Conservation (phyloP, 768 basidiomycete species). For the Boletus rufocinnamomeus region DNA sequence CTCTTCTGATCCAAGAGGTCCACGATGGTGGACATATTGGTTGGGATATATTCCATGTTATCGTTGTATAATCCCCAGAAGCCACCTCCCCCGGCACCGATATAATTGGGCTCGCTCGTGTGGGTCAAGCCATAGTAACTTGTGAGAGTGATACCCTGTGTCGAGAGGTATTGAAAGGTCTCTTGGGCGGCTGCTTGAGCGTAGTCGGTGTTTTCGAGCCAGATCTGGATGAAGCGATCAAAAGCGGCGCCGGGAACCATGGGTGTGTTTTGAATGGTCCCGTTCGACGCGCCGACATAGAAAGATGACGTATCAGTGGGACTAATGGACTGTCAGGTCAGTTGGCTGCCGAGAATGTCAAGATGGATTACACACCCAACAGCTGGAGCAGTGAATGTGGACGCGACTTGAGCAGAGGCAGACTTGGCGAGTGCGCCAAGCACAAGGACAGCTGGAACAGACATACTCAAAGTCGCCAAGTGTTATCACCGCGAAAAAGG, state of each 20-base stretch:
- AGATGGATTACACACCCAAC: constrained; percentile 19
- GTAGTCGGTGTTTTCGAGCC: constrained; percentile 63
- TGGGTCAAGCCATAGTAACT: constrained; percentile 53
- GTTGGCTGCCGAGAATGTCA: background rate
- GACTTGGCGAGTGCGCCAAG: constrained; percentile 19
- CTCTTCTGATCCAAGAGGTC: constrained; percentile 59
- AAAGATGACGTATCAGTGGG: constrained; percentile 33
- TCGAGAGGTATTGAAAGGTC: constrained; percentile 41
- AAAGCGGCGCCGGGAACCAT: constrained; percentile 46
- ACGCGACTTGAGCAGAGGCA: constrained; percentile 15
- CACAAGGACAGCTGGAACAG: constrained; percentile 10
- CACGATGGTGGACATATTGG: constrained; percentile 56
- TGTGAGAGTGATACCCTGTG: constrained; percentile 51
- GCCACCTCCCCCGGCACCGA: constrained; percentile 48
- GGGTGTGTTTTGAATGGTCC: constrained; percentile 38
- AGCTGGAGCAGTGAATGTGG: constrained; percentile 25
- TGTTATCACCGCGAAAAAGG: background rate
- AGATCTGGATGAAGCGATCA: constrained; percentile 51
- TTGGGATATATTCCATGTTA: constrained; percentile 34
- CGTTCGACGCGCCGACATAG: constrained; percentile 46
- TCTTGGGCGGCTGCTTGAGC: constrained; percentile 27
- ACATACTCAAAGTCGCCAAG: constrained; percentile 10
- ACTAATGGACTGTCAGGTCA: constrained; percentile 10
- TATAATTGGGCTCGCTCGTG: constrained; percentile 62
- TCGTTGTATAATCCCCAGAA: constrained; percentile 53